Percentiles rank a stretch among this genome's conserved stretches.
phyloP scores from a whole-genome alignment of 176 grass and related monocot genomes.

The Musa acuminata region DNA sequence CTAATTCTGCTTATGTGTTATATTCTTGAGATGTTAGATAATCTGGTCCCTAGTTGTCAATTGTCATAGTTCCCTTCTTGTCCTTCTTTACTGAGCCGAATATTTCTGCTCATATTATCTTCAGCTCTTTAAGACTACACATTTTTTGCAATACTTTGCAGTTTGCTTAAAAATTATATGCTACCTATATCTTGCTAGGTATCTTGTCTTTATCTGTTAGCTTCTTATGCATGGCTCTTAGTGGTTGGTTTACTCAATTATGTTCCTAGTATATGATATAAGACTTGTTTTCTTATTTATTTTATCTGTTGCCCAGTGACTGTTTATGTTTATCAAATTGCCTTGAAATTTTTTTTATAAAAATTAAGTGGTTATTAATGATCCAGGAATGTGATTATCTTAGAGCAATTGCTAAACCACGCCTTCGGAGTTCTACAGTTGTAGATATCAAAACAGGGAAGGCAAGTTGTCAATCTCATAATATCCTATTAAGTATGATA shows the following conservation, averaged over 20 bases:
- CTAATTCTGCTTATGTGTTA: no score
- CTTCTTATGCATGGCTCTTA: background rate
- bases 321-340: background rate
- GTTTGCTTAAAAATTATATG: background rate
- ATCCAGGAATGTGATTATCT: slow-evolving; percentile 85
- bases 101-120: no score
- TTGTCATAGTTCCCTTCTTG: no score
- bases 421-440: slow-evolving; percentile 57
- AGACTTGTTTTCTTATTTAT: no score
- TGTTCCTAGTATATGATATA: no score
- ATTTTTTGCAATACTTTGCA: background rate
- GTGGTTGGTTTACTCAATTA: background rate
- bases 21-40: no score
- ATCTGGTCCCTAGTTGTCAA: no score
- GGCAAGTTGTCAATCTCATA: slow-evolving; percentile 23
- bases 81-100: no score
- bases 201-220: background rate
- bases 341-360: background rate
- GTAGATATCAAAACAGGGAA: slow-evolving; percentile 74
- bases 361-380: slow-evolving; percentile 9
- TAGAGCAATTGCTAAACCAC: slow-evolving; percentile 78
- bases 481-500: background rate
- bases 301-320: background rate
- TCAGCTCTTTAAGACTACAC: no score
- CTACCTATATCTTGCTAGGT: background rate